Evolutionary conservation across 2,329 filamentous ascomycete genomes (phyloP), one percentile per base, ranked within the genome.

Genomic region (Penicillium hesseltinei): DNA sequence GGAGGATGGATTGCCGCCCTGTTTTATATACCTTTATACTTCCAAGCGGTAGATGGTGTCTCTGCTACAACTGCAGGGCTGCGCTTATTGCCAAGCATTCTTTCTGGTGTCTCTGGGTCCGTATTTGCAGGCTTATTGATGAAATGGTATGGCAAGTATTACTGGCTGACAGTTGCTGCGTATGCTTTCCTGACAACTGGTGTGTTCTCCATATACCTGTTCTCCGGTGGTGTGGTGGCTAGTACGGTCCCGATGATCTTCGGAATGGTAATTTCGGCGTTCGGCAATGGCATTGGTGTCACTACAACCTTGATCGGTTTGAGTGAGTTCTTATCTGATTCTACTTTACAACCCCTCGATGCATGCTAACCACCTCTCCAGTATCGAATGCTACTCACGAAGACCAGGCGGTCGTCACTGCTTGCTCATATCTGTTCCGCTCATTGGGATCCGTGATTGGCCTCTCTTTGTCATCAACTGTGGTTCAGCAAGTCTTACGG

Each of bases 361-460:
- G 54, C 42, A 23, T 54, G 39, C 54, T 63, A 55, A 62, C 36
- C 38, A 57, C 10, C n/a, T 17, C 29, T 35, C 21, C 54, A 80
- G 84, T 92, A 61, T 86, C 89, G 33, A 91, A 91, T 68, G 83
- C 87, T 0, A 76, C 82, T 1, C 78, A 80, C 3, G 80, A 84
- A 43, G 89, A 92, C 63, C 86, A 89, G 60, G 89, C 90, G 2
- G 83, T 92, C 1, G 88, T 87, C 4, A 89, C 90, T 17, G 90
- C 90, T 8, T 91, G 88, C 71, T 89, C 86, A 21, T 93, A 93
- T 73, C 83, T 93, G 25, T 93, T 93, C 79, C 86, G 90, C 39
- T 88, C 87, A 1, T 79, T 92, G 0, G 90, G 85, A 11, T 82
- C 80, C 17, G 84, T 86, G 10, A 80, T 86, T 39, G 84, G 89